phyloP scores from a whole-genome alignment of 2,329 filamentous ascomycete species.

The Rhytidhysteron rufulum region DNA sequence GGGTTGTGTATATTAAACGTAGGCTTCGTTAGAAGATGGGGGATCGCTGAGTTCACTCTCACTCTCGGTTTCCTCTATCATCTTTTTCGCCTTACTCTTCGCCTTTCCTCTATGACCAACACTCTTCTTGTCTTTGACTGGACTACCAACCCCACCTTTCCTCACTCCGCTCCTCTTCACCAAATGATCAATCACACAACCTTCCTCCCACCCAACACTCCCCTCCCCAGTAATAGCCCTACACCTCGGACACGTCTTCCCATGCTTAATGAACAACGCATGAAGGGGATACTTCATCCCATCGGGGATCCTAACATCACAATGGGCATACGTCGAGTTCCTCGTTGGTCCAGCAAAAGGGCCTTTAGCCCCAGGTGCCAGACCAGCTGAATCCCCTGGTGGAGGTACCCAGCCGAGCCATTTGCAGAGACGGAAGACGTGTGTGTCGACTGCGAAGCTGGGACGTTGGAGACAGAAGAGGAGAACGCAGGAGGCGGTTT shows the following conservation, averaged over 20 bases:
- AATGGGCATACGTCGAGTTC: conserved; percentile 56
- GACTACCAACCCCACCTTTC: conserved; percentile 38
- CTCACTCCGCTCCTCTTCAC: conserved; percentile 55
- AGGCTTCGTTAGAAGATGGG: background rate
- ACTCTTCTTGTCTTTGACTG: conserved; percentile 12
- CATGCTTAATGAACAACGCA: conserved; percentile 59
- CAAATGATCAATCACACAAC: conserved; percentile 62
- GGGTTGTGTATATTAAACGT: too few species aligned
- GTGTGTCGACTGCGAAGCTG: conserved; percentile 63
- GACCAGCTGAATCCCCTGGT: conserved; percentile 27
- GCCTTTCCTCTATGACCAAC: conserved; percentile 12
- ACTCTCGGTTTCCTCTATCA: conserved; percentile 3
- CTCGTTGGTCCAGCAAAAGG: conserved; percentile 43
- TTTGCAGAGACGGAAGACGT: conserved; percentile 60
- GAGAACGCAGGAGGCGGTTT: conserved; percentile 62
- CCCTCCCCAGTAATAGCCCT: conserved; percentile 58
- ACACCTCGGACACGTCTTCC: conserved; percentile 59
- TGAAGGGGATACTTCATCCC: conserved; percentile 62
- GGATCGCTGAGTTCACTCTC: conserved; percentile 4
- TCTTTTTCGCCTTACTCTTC: conserved; percentile 7
- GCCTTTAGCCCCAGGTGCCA: conserved; percentile 32
- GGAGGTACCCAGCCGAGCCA: conserved; percentile 61
- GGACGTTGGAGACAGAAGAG: conserved; percentile 63
- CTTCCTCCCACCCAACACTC: conserved; percentile 60
- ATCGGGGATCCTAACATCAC: conserved; percentile 59